Base-by-base conservation (phyloP, 345 rosid species). In the Leavenworthia alabamica region DNA sequence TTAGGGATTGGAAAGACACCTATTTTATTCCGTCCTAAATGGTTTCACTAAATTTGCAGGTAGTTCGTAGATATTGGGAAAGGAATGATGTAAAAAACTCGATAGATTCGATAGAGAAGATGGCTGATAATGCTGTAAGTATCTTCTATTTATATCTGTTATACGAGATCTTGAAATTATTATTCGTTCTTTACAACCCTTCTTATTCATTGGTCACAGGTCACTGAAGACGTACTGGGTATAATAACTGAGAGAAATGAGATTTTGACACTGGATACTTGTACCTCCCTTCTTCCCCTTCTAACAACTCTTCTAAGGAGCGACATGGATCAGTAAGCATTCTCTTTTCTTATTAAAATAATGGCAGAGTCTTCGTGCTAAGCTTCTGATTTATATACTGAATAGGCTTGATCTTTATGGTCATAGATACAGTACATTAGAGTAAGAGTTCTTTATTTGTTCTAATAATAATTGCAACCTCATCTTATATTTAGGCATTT, bases 41-140 rank as follows among this genome's bases (percentile, higher is more conserved):
- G 20, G 60, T 73, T 59, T 75, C 8, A 39, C 42, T 24, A 40
- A 26, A 56, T 71, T 42, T 81, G 45, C 75, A 94, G 99, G 92
- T 72, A 58, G 84, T 90, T 69, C 79, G 75, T 74, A 82, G 96
- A 78, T 84, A 75, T 61, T 94, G 99, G 97, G 89, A 82, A 70
- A 86, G 96, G 67, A 82, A 76, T 68, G 96, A 90, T 76, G 66
- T 90, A 16, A 94, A 81, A 66, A 95, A 90, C 64, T 79, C 81
- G 12, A 78, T 94, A 58, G 62, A 76, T 73, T 81, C 86, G 31
- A 76, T 88, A 82, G 96, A 86, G 75, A 90, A 86, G 81, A 94
- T 94, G 97, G 92, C 95, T 63, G 95, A 94, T 79, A 70, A 86
- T 73, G 79, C 84, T 74, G 99, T 90, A 76, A 76, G 90, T 39